phyloP scores from a whole-genome alignment of 1,284 basidiomycete species.

The Tremellales sp. region DNA sequence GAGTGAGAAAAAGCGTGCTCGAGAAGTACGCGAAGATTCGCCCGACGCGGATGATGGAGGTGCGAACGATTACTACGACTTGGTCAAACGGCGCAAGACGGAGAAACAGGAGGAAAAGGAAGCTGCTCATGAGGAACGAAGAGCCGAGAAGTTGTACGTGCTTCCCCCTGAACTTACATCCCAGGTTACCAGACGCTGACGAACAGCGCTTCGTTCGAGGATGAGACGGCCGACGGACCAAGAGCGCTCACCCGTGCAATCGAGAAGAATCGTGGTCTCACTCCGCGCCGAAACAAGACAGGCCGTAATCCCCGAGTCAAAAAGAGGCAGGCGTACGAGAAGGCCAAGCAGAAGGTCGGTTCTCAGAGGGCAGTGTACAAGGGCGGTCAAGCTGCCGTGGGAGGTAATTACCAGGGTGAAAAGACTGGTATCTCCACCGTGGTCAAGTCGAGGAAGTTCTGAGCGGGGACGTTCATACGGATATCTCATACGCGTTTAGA shows the following conservation, averaged over 20 bases:
- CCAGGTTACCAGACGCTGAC: background rate
- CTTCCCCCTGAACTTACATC: background rate
- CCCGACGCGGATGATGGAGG: conserved; percentile 46
- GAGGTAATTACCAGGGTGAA: conserved; percentile 54
- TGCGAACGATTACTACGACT: conserved; percentile 76
- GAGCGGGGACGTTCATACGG: background rate
- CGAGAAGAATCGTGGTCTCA: conserved; percentile 86
- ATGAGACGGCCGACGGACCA: conserved; percentile 60
- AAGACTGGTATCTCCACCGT: conserved; percentile 76
- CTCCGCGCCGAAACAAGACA: conserved; percentile 73
- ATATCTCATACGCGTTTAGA: background rate
- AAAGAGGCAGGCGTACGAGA: conserved; percentile 85
- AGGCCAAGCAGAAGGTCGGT: conserved; percentile 84
- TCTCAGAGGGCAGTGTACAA: conserved; percentile 86
- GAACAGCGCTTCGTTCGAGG: conserved; percentile 55
- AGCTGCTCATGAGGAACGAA: conserved; percentile 67
- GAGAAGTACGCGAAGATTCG: conserved; percentile 50
- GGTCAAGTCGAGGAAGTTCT: conserved; percentile 73
- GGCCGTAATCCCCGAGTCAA: conserved; percentile 94
- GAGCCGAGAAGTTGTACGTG: conserved; percentile 61
- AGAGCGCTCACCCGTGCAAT: conserved; percentile 83
- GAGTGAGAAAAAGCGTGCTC: conserved; percentile 52
- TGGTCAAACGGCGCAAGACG: conserved; percentile 70
- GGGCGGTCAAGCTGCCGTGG: conserved; percentile 61
- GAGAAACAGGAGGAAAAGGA: conserved; percentile 73